Conservation (phyloP, 1,284 basidiomycete genomes). For the Inonotus obliquus region DNA sequence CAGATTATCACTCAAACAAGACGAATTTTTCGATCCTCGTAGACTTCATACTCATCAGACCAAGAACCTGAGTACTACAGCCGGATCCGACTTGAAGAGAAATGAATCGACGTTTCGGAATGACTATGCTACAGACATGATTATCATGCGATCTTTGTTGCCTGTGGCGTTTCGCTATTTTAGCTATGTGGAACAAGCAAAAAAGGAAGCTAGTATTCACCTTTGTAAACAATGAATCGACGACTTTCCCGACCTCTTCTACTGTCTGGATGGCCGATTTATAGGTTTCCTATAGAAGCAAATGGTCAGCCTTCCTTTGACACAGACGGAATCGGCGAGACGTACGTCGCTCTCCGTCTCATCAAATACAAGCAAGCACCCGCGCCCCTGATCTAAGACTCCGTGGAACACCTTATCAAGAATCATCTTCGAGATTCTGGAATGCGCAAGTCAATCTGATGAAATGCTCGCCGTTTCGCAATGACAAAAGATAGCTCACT, state of each 20-base stretch:
- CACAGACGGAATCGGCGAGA: constrained; percentile 16
- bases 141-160: constrained; percentile 42
- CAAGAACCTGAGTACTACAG: too few species aligned
- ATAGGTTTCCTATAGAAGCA: constrained; percentile 48
- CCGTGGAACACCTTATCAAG: constrained; percentile 93
- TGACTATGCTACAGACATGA: too few species aligned
- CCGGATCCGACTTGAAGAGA: too few species aligned
- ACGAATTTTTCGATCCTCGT: too few species aligned
- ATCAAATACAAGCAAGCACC: constrained; percentile 89
- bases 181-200: constrained; percentile 5
- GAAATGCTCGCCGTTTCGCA: not conserved
- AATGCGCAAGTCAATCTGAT: not conserved
- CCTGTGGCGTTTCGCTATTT: constrained; percentile 26
- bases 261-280: constrained; percentile 85
- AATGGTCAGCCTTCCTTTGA: not conserved
- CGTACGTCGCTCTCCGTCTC: constrained; percentile 78
- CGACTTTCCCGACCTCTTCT: constrained; percentile 87
- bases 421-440: constrained; percentile 94
- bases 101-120: too few species aligned
- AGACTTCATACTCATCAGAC: too few species aligned
- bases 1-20: too few species aligned
- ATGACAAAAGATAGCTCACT: constrained; percentile 49
- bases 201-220: constrained; percentile 36
- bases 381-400: constrained; percentile 92
- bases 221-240: constrained; percentile 89